These are phyloP conservation scores for Hemisphaericaspora xylofermentans DNA, from an alignment of 1,139 yeast genomes.

Conservation along the genomic window DNA sequence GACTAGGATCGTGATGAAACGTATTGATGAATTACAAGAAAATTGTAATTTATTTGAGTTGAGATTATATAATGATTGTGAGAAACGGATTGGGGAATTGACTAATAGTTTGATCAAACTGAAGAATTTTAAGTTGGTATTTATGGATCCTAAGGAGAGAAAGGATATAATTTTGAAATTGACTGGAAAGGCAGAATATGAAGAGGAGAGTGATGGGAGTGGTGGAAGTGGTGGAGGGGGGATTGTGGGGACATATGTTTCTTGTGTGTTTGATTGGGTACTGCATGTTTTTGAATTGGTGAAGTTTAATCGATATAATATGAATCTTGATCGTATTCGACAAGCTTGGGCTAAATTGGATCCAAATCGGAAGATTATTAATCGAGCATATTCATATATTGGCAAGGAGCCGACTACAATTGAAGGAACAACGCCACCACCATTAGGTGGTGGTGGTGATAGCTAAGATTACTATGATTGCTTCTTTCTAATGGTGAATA, in stretches of 20 bases:
- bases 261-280: slow-evolving; percentile 33
- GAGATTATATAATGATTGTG: slow-evolving; percentile 31
- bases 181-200: slow-evolving; percentile 19
- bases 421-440: neutral
- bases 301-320: slow-evolving; percentile 38
- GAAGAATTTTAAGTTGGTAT: slow-evolving; percentile 34
- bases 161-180: slow-evolving; percentile 27
- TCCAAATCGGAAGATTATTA: slow-evolving; percentile 42
- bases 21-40: slow-evolving; percentile 81
- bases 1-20: slow-evolving; percentile 64
- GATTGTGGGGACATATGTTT: slow-evolving; percentile 20
- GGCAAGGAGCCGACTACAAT: slow-evolving; percentile 28
- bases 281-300: slow-evolving; percentile 30
- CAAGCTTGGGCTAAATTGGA: slow-evolving; percentile 45
- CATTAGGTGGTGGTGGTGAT: neutral
- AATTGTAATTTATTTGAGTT: slow-evolving; percentile 50
- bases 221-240: slow-evolving; percentile 1
- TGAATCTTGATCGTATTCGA: slow-evolving; percentile 48
- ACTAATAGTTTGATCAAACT: slow-evolving; percentile 38
- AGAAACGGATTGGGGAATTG: slow-evolving; percentile 27
- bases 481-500: slow-evolving; percentile 6
- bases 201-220: slow-evolving; percentile 5
- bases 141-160: slow-evolving; percentile 29
- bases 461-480: neutral
- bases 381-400: slow-evolving; percentile 36